Evolutionary conservation across 768 basidiomycete species (phyloP).

Genomic region (Hortiboletus campestris): DNA sequence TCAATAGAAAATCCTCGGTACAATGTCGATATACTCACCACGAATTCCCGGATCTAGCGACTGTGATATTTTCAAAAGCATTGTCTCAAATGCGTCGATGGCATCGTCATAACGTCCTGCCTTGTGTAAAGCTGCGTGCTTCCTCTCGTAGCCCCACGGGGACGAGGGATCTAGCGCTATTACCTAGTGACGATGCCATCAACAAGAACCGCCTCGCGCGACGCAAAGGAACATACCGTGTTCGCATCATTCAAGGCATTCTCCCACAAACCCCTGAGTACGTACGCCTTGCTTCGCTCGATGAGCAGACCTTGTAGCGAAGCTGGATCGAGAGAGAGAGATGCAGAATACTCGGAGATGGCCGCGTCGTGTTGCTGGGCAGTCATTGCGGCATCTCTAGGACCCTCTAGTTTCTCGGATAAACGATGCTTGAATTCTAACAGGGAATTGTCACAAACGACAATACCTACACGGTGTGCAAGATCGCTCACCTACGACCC

Average conservation of each 20-base stretch:
- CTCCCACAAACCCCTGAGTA: background rate
- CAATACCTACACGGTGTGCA: too few relatives aligned
- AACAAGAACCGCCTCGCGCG: too few relatives aligned
- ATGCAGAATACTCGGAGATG: background rate
- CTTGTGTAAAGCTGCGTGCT: background rate
- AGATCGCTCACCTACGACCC: too few relatives aligned
- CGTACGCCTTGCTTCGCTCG: constrained; percentile 5
- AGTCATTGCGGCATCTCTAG: background rate
- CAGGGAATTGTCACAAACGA: background rate
- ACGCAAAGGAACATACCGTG: background rate
- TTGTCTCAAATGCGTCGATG: background rate
- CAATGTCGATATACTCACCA: background rate
- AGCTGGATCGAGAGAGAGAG: background rate
- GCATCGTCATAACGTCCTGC: background rate
- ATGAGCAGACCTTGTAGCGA: background rate
- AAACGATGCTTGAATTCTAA: background rate
- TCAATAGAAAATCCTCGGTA: background rate
- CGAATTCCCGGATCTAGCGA: background rate
- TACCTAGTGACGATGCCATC: background rate
- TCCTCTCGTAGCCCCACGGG: background rate
- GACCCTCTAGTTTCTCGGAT: background rate
- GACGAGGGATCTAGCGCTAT: background rate
- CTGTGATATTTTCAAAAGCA: background rate
- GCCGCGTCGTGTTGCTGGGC: background rate
- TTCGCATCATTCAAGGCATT: background rate